Percentiles rank a stretch among this genome's conserved stretches.
Conservation (phyloP, 305 asterid species). For the Fraxinus latifolia region DNA sequence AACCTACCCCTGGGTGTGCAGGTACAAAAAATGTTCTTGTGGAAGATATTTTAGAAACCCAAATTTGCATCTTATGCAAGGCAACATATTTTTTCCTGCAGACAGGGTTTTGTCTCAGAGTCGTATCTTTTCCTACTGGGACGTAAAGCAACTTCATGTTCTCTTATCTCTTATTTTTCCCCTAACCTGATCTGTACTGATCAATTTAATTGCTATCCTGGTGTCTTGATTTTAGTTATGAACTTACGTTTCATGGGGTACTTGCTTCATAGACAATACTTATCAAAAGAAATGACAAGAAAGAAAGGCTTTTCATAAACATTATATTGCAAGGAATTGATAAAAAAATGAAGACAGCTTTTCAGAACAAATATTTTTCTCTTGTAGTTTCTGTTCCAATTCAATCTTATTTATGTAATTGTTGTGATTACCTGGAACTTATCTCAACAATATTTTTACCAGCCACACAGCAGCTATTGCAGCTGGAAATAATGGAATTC, state of each 20-base stretch:
- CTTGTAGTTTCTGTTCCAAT: not conserved
- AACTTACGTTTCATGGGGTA: not conserved
- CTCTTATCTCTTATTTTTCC: not conserved
- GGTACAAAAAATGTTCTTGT: not conserved
- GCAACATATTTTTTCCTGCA: not conserved
- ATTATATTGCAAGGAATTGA: not conserved
- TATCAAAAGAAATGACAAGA: not conserved
- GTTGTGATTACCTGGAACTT: constrained; percentile 14
- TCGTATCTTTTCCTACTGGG: not conserved
- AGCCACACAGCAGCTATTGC: constrained; percentile 99
- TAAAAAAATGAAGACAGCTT: not conserved
- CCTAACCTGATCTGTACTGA: not conserved
- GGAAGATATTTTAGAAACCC: not conserved
- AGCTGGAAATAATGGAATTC: constrained; percentile 97
- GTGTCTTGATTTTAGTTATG: not conserved
- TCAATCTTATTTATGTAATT: not conserved
- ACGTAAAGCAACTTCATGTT: not conserved
- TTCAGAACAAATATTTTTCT: not conserved
- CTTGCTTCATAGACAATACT: not conserved
- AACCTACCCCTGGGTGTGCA: not conserved
- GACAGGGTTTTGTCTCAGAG: not conserved
- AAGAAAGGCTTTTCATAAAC: not conserved
- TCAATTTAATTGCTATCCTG: not conserved
- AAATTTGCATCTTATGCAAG: not conserved
- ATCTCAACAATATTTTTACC: constrained; percentile 26